phyloP scores from a whole-genome alignment of 192 early-diverging fungal genomes.

The Cladochytrium replicatum region DNA sequence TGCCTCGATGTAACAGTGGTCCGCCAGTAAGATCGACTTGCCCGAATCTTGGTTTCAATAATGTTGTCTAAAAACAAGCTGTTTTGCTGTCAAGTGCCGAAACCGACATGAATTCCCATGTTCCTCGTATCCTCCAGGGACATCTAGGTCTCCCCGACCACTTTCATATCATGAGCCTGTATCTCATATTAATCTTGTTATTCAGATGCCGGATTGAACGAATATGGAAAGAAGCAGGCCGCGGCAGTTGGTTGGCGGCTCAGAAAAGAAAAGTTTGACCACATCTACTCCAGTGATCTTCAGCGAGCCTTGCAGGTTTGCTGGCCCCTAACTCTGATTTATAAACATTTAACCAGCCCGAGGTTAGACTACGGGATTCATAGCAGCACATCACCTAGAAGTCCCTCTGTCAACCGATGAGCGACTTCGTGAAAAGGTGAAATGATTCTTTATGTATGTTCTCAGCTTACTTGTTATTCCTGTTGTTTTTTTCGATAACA shows the following conservation, averaged over 20 bases:
- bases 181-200: too few species aligned
- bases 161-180: too few species aligned
- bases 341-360: too few species aligned
- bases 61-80: too few species aligned
- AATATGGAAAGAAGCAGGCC: conserved; percentile 25
- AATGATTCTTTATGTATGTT: too few species aligned
- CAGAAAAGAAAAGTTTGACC: conserved; percentile 29
- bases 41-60: too few species aligned
- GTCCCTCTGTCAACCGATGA: conserved; percentile 18
- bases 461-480: too few species aligned
- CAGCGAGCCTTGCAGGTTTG: conserved; percentile 26
- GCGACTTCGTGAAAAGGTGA: conserved; percentile 32
- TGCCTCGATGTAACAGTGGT: too few species aligned
- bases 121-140: conserved; percentile 32
- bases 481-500: too few species aligned
- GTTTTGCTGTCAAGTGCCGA: conserved; percentile 36
- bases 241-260: conserved; percentile 26
- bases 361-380: too few species aligned
- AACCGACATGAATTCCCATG: conserved; percentile 28
- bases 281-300: conserved; percentile 39
- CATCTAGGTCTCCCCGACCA: too few species aligned
- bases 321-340: background rate
- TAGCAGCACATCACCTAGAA: conserved; percentile 23
- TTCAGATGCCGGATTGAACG: conserved; percentile 28
- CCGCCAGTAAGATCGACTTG: too few species aligned